These are phyloP conservation scores for Sorghum bicolor DNA, from an alignment of 176 grass and related monocot species.

Conservation along the genomic window Sorghum_bicolor_NCBIv3 NC_012873.2:55998001-55998500, in stretches of 20 bases:
- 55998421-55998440: neutral
- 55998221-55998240: constrained; percentile 69
- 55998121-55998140: neutral
- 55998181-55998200: neutral
- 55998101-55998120: neutral
- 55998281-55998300: neutral
- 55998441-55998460: neutral
- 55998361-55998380: neutral
- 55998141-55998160: neutral
- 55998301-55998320: neutral
- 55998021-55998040: neutral
- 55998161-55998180: neutral
- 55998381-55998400: neutral
- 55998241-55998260: constrained; percentile 63
- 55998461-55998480: neutral
- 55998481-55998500: neutral
- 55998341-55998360: constrained; percentile 1
- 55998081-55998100: neutral
- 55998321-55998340: neutral
- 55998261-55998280: constrained; percentile 74
- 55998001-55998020: neutral
- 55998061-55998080: neutral
- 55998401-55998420: neutral
- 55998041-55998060: neutral
- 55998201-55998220: constrained; percentile 22